Conservation (phyloP, 208 protist species). For the Zelonia costaricensis region DNA sequence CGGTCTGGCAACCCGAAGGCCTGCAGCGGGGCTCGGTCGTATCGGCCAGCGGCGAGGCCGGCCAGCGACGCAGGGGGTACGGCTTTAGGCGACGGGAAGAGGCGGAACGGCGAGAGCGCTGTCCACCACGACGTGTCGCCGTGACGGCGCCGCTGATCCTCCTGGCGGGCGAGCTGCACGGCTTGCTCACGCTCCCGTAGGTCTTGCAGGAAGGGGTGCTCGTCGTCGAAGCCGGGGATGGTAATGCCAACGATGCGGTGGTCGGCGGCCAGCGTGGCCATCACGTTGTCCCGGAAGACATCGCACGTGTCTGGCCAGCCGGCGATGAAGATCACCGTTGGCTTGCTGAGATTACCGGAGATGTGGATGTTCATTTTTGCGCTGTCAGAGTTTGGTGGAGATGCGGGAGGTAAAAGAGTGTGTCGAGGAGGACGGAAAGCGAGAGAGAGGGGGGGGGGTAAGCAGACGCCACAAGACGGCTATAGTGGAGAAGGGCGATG, state of each 20-base stretch:
- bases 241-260: constrained; percentile 75
- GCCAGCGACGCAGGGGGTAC: not conserved
- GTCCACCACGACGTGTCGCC: not conserved
- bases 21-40: constrained; percentile 1
- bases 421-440: not conserved
- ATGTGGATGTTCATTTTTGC: constrained; percentile 74
- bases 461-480: not conserved
- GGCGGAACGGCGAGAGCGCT: constrained; percentile 1
- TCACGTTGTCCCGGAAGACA: constrained; percentile 75
- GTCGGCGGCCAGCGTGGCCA: constrained; percentile 39
- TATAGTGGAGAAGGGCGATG: not conserved
- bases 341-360: constrained; percentile 62
- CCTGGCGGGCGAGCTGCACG: not conserved
- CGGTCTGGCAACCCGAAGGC: constrained; percentile 5
- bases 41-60: not conserved
- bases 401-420: not conserved
- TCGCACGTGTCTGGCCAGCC: constrained; percentile 80
- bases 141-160: not conserved
- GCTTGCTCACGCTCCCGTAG: constrained; percentile 5
- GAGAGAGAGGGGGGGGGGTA: not conserved
- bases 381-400: not conserved
- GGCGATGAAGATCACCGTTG: constrained; percentile 70
- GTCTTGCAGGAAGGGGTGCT: constrained; percentile 42
- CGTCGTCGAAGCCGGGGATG: constrained; percentile 60
- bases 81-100: not conserved